These are phyloP conservation scores for Neopestalotiopsis sp. DNA, from an alignment of 2,329 filamentous ascomycete genomes.

Conservation along the genomic window DNA sequence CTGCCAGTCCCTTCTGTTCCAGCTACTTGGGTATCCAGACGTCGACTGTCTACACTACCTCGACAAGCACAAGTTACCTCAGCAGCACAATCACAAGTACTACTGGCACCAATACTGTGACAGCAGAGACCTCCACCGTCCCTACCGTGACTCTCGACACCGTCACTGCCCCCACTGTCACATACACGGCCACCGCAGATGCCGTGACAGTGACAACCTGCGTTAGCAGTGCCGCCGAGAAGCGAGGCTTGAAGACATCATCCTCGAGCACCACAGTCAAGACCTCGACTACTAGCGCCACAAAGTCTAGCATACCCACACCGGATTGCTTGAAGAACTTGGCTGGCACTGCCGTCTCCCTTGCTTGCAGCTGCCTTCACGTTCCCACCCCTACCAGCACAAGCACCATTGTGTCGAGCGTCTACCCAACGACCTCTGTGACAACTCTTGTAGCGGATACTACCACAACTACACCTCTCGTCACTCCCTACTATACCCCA, in stretches of 20 bases:
- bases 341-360: constrained; percentile 2
- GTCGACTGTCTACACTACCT: not conserved
- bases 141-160: constrained; percentile 1
- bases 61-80: constrained; percentile 5
- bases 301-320: constrained; percentile 7
- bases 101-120: constrained; percentile 11
- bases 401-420: constrained; percentile 10
- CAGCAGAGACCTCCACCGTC: constrained; percentile 5
- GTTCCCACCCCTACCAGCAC: constrained; percentile 12
- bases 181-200: constrained; percentile 11
- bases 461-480: not conserved
- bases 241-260: not conserved
- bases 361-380: constrained; percentile 1
- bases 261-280: no score
- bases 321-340: constrained; percentile 12
- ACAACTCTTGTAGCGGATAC: constrained; percentile 4
- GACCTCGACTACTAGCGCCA: not conserved
- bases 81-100: constrained; percentile 6
- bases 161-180: constrained; percentile 8
- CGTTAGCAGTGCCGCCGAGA: not conserved
- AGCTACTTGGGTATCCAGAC: constrained; percentile 14
- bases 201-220: constrained; percentile 13
- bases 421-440: constrained; percentile 8
- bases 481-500: not conserved
- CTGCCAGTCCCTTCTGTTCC: constrained; percentile 8